These are phyloP conservation scores for Malassezia vespertilionis DNA, from an alignment of 1,284 basidiomycete genomes.

Conservation along the genomic window DNA sequence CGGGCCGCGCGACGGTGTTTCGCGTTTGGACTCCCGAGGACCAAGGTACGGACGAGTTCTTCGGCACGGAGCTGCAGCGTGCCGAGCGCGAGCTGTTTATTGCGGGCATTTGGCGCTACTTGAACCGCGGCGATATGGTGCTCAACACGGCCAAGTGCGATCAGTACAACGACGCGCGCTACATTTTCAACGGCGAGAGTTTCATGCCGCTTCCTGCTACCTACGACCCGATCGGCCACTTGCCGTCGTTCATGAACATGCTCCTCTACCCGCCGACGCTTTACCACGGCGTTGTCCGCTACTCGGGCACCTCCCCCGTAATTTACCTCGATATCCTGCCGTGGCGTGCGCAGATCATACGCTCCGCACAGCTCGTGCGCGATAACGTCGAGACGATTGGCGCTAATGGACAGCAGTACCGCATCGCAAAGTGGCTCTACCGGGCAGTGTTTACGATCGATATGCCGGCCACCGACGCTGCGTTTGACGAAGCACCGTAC, in stretches of 20 bases:
- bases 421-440: slow-evolving; percentile 49
- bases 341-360: slow-evolving; percentile 42
- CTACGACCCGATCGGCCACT: slow-evolving; percentile 47
- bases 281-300: slow-evolving; percentile 48
- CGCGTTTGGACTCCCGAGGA: slow-evolving; percentile 48
- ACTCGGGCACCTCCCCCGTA: slow-evolving; percentile 26
- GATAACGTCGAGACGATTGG: slow-evolving; percentile 47
- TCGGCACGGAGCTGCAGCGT: slow-evolving; percentile 31
- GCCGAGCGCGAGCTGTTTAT: slow-evolving; percentile 45
- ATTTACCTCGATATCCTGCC: slow-evolving; percentile 43
- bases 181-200: slow-evolving; percentile 48
- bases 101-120: slow-evolving; percentile 42
- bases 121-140: slow-evolving; percentile 48
- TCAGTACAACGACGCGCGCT: slow-evolving; percentile 34
- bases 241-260: slow-evolving; percentile 48
- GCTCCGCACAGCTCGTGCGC: slow-evolving; percentile 44
- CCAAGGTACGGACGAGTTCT: slow-evolving; percentile 27
- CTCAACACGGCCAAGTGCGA: slow-evolving; percentile 46
- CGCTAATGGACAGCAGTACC: slow-evolving; percentile 45
- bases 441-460: slow-evolving; percentile 32
- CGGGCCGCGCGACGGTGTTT: slow-evolving; percentile 46
- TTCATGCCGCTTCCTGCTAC: slow-evolving; percentile 42
- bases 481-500: slow-evolving; percentile 9
- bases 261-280: slow-evolving; percentile 46
- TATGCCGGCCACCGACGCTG: slow-evolving; percentile 24